Evolutionary conservation across 176 grass and related monocot species (phyloP), one percentile per base, ranked within the genome.

Genomic region (Rhynchospora pubera): DNA sequence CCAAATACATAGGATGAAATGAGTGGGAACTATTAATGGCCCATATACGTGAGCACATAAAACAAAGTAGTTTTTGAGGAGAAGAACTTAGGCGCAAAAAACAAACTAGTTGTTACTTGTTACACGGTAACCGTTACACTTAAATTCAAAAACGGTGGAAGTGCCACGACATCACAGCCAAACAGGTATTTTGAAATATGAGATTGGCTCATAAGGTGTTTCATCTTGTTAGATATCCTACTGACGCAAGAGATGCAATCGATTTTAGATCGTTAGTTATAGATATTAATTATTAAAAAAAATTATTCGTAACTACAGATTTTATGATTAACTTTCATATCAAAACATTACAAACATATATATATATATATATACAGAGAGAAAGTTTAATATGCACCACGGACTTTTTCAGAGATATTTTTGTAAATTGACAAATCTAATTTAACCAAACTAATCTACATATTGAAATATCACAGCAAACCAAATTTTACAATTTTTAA

Each of bases 71-170:
- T 32, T 56, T 48, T 77, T 39, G 0, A 39, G 34, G 34, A 39
- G 34, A 39, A 39, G 34, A 39, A 39, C 1, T 2, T 2, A 39
- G 34, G 34, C 34, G 34, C 11, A 77, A 55, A 12, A 77, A 77
- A 56, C 50, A 56, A 77, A 77, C 50, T 18, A 77, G 72, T 32
- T 56, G 72, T 77, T 55, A 77, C 50, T 32, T 56, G 72, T 77
- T 55, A 77, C 50, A 6, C 50, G 14, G 72, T 77, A 77, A 77
- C 72, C 14, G 72, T 77, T 77, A 2, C 50, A 77, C 72, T 55
- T 52, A 30, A 39, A 52, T 77, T 56, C 50, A 77, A 77, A 30
- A 48, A 55, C 72, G 72, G 21, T 9, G 48, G 72, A 55, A 16
- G 72, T 53, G 72, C 23, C 72, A 77, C 72, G 72, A 77, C 24